Evolutionary conservation across 495 filamentous ascomycete species (phyloP).

Genomic region (Hyaloscypha finlandica): DNA sequence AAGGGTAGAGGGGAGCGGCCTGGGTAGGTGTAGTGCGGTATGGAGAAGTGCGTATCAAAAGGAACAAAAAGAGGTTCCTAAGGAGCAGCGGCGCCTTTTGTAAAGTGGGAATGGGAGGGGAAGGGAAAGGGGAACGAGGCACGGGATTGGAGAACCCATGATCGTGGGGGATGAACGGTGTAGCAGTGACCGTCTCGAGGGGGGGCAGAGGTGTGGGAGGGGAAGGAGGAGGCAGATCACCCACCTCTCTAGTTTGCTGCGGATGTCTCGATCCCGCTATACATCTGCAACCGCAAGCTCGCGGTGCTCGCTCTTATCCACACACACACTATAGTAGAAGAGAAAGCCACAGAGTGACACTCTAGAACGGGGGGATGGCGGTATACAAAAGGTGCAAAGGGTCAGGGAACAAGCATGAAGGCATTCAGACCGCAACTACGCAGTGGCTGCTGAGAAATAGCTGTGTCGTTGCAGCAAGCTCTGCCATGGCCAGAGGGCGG

Average conservation of each 20-base stretch:
- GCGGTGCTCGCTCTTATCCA: not conserved
- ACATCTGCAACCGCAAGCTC: slow-evolving; percentile 7
- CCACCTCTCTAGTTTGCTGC: slow-evolving; percentile 39
- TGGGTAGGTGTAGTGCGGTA: slow-evolving; percentile 27
- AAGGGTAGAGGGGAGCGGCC: slow-evolving; percentile 26
- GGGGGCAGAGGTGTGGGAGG: slow-evolving; percentile 32
- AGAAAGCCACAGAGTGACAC: not conserved
- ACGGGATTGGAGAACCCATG: slow-evolving; percentile 25
- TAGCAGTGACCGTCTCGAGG: slow-evolving; percentile 30
- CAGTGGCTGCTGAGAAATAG: not conserved
- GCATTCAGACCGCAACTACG: slow-evolving; percentile 29
- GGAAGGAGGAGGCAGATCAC: slow-evolving; percentile 35
- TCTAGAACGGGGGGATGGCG: slow-evolving; percentile 27
- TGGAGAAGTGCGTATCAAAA: slow-evolving; percentile 10
- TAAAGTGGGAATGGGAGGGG: slow-evolving; percentile 5
- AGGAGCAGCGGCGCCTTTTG: slow-evolving; percentile 28
- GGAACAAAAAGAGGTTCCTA: slow-evolving; percentile 16
- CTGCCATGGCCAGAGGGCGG: slow-evolving; percentile 5
- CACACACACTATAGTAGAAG: not conserved
- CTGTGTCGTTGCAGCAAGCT: slow-evolving; percentile 27
- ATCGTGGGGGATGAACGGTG: slow-evolving; percentile 21
- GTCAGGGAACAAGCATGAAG: slow-evolving; percentile 26
- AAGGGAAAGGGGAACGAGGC: not conserved
- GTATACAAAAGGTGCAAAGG: slow-evolving; percentile 15
- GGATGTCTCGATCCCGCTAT: slow-evolving; percentile 37